Base-by-base conservation (phyloP, 495 filamentous ascomycete species). In the Penicillium malachiteum region DNA sequence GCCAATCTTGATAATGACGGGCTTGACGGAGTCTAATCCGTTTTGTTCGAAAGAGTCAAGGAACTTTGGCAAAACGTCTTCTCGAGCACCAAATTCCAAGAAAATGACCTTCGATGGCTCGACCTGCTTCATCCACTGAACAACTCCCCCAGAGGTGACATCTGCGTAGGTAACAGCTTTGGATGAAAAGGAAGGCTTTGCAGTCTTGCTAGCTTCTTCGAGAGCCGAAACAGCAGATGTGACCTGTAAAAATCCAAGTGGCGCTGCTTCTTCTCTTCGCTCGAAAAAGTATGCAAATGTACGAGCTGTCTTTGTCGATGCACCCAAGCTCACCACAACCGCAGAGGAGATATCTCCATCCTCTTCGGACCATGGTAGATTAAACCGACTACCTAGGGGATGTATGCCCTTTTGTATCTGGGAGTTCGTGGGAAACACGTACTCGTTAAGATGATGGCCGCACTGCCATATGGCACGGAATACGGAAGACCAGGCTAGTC, bases 81-180 rank as follows among this genome's bases (percentile, higher is more conserved):
- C 74, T 12, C 82, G 66, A 0, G 73, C 73, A 12, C 81, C 83
- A 59, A 81, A 84, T 57, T 86, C 79, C 47, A 74, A 56, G 31
- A 85, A 54, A 5, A 82, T 69, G 51, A 85, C 59, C 56, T 78
- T 80, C 3, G 42, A 46, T 6, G 66, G 63, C 33, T 54, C 48
- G 6, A 45, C 52, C 11, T 31, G 34, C 12, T 11, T 54, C 5
- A 66, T 5, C 69, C 60, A 74, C 30, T 58, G 38, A 7, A 54
- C 51, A 1, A 51, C 52, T 16, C 48, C 39, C 3, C 43, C 26
- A n/a, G 41, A 35, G 1, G 32, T 16, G 18, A 65, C 34, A 18
- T 71, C 55, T 1, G 18, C 10, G 54, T 77, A 75, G 6, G 34
- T 51, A 8, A 69, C 47, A n/a, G 50, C 64, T 31, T 57, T 59